Percentiles rank a stretch among this genome's conserved stretches.
These are phyloP conservation scores for Plasmodium falciparum DNA, from an alignment of 169 alveolate genomes.

Conservation along the genomic window DNA sequence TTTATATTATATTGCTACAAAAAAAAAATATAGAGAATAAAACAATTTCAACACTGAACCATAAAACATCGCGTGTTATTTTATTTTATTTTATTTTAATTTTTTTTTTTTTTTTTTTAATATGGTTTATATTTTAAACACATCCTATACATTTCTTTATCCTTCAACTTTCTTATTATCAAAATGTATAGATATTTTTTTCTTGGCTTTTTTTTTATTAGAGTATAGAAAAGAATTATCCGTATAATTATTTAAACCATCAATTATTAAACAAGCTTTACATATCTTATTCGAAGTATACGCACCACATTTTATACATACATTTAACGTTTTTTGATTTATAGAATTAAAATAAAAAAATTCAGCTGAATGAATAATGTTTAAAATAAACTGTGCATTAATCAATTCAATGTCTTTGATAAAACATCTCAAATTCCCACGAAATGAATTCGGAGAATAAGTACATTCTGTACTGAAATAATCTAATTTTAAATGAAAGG, in stretches of 20 bases:
- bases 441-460: constrained; percentile 97
- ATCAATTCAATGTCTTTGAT: constrained; percentile 92
- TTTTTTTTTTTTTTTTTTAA: too few species aligned
- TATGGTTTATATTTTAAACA: not conserved
- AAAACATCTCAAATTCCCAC: constrained; percentile 97
- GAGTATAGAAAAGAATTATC: constrained; percentile 70
- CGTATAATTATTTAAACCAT: constrained; percentile 52
- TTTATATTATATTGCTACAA: too few species aligned
- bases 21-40: too few species aligned
- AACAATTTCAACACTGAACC: too few species aligned
- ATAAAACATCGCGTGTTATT: too few species aligned
- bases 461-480: constrained; percentile 98
- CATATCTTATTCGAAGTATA: constrained; percentile 64
- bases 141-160: not conserved
- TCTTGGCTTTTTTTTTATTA: constrained; percentile 36
- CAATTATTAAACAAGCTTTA: constrained; percentile 67
- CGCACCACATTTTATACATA: constrained; percentile 57
- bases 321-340: constrained; percentile 29
- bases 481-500: constrained; percentile 93
- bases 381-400: constrained; percentile 81
- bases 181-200: constrained; percentile 35
- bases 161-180: not conserved
- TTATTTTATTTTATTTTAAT: too few species aligned
- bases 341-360: constrained; percentile 73
- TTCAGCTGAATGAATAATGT: constrained; percentile 80